phyloP scores from a whole-genome alignment of 129 eudicot genomes.

The carrot (Daucus carota) region DH1_v3.0 NC_030382.2:28850001-28850500 shows the following conservation, averaged over 20 bases:
- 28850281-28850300: too few relatives aligned
- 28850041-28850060: conserved; percentile 34
- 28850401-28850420: neutral
- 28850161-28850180: neutral
- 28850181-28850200: neutral
- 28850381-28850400: neutral
- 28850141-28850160: neutral
- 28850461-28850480: conserved; percentile 30
- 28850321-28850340: neutral
- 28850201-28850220: neutral
- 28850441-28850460: neutral
- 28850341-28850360: neutral
- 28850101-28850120: conserved; percentile 7
- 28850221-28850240: too few relatives aligned
- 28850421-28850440: neutral
- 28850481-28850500: conserved; percentile 16
- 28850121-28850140: neutral
- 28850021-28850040: conserved; percentile 59
- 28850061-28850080: conserved; percentile 27
- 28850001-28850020: conserved; percentile 88
- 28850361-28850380: neutral
- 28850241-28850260: too few relatives aligned
- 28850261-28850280: too few relatives aligned
- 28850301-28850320: too few relatives aligned
- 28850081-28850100: conserved; percentile 23